Evolutionary conservation across 2,329 filamentous ascomycete genomes (phyloP).

Genomic region (Paracorniculantispora psalliotae): DNA sequence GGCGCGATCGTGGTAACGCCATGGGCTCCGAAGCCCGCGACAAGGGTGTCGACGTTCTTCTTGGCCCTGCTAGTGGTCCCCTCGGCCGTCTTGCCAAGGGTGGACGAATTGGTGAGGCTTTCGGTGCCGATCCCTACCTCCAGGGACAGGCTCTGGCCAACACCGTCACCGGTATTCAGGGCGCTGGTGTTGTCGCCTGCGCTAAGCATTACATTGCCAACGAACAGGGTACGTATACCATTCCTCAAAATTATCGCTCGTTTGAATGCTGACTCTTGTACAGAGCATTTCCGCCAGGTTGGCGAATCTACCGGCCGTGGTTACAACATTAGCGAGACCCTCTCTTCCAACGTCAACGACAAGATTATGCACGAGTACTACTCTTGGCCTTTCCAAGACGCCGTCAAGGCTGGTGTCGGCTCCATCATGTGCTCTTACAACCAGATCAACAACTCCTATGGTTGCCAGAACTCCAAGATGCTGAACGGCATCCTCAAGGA

Average conservation of each 20-base stretch:
- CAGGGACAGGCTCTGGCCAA: slow-evolving; percentile 68
- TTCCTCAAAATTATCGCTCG: too few species aligned
- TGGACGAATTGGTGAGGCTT: slow-evolving; percentile 61
- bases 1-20: slow-evolving; percentile 45
- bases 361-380: slow-evolving; percentile 72
- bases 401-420: slow-evolving; percentile 61
- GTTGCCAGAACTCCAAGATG: slow-evolving; percentile 72
- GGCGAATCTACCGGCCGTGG: slow-evolving; percentile 49
- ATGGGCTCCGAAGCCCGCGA: slow-evolving; percentile 60
- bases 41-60: slow-evolving; percentile 72
- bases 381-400: slow-evolving; percentile 73
- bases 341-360: slow-evolving; percentile 63
- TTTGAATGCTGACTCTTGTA: slow-evolving; percentile 11
- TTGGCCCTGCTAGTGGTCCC: slow-evolving; percentile 47
- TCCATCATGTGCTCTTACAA: slow-evolving; percentile 67
- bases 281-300: slow-evolving; percentile 66
- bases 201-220: slow-evolving; percentile 73
- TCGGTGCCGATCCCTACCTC: slow-evolving; percentile 67
- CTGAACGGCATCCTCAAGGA: slow-evolving; percentile 73
- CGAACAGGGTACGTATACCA: slow-evolving; percentile 51
- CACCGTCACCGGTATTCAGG: slow-evolving; percentile 75
- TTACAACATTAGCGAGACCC: slow-evolving; percentile 55
- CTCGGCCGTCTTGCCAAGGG: slow-evolving; percentile 42
- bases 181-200: slow-evolving; percentile 75
- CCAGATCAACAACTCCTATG: slow-evolving; percentile 75